Evolutionary conservation across 192 early-diverging fungal species (phyloP), one percentile per base, ranked within the genome.

Genomic region (Podila epigama): DNA sequence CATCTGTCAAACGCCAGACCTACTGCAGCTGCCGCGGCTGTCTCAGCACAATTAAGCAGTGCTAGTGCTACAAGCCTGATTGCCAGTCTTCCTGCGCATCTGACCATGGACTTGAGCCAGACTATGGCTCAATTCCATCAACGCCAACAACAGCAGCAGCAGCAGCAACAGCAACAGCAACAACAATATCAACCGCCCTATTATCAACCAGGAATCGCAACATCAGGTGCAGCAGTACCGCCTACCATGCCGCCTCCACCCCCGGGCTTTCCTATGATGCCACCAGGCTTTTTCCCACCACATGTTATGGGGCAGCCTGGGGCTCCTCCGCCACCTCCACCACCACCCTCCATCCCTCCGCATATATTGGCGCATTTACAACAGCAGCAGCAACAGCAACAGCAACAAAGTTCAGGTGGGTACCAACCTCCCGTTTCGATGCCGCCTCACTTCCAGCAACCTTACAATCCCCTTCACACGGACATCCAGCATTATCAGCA

Each of bases 11-110:
- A 12, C 5, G 39, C 60, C 2, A 37, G 32, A 50, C 54, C 53
- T 20, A 70, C 68, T 8, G 58, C 71, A 22, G 71, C 71, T 33
- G 70, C 70, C 5, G 70, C 69, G 8, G 60, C 70, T 10, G 58
- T 75, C 10, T 48, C 64, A 15, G 51, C 63, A 29, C 71, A 75
- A 22, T 25, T 75, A 36, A 67, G 51, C 48, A 40, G 33, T 13
- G 37, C 51, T 3, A 66, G 20, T 11, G 41, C 66, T 25, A 27
- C 72, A 2, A 68, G 42, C 36, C 52, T 66, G 16, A 66, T 73
- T 15, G 71, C 64, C 7, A 44, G 52, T 15, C 31, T 75, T 11
- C 71, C 71, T 10, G 64, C 65, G 4, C 54, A 28, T 51, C 8
- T 75, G 36, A 39, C 63, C 13, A 75, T 62, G 71, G 59, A 67